These are phyloP conservation scores for Magnusiomyces sp. DNA, from an alignment of 1,139 yeast genomes.

Conservation along the genomic window DNA sequence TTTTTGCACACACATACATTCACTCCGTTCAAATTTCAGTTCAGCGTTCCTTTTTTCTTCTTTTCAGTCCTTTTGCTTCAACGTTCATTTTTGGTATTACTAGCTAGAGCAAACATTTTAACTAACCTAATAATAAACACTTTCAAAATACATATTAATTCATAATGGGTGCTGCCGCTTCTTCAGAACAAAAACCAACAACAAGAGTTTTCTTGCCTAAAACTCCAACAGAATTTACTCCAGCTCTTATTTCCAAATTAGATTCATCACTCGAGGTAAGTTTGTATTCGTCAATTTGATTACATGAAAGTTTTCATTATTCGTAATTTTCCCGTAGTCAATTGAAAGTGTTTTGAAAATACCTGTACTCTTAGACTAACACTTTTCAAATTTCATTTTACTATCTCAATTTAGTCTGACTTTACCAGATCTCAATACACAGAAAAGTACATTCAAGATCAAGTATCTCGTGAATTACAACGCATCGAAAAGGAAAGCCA, in stretches of 20 bases:
- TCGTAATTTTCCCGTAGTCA: not conserved
- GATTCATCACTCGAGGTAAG: conserved; percentile 60
- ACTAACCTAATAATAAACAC: no score
- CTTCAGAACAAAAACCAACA: conserved; percentile 16
- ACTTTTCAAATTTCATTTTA: not conserved
- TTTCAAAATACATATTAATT: no score
- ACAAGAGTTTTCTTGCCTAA: conserved; percentile 39
- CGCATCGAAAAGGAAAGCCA: conserved; percentile 54
- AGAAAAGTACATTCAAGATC: conserved; percentile 68
- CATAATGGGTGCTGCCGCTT: conserved; percentile 19
- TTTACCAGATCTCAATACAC: conserved; percentile 74
- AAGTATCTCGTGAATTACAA: conserved; percentile 59
- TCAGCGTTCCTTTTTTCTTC: no score
- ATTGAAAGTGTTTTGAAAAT: no score
- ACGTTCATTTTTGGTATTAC: no score
- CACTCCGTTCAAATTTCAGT: no score
- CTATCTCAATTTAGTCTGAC: conserved; percentile 46
- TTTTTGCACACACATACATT: no score
- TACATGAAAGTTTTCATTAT: not conserved
- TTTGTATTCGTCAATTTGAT: conserved; percentile 13
- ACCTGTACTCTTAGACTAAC: no score
- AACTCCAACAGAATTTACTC: conserved; percentile 69
- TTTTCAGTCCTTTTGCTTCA: no score
- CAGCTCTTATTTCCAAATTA: conserved; percentile 58
- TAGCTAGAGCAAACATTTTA: no score